These are phyloP conservation scores for Geotrichum candidum DNA, from an alignment of 1,139 yeast species.

Conservation along the genomic window DNA sequence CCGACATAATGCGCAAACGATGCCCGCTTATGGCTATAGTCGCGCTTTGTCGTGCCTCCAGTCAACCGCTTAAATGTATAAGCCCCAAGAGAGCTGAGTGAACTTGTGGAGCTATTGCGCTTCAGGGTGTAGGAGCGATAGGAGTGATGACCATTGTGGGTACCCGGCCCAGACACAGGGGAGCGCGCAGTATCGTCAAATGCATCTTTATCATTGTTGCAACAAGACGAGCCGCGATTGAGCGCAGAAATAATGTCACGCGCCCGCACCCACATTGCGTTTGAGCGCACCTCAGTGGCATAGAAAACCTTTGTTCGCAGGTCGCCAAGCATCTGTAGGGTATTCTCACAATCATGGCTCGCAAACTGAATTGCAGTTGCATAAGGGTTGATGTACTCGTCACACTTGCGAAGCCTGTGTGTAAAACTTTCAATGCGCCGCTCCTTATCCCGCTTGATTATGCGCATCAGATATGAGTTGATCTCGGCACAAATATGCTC, in stretches of 20 bases:
- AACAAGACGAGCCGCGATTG: conserved; percentile 3
- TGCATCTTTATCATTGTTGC: not conserved
- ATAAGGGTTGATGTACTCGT: conserved; percentile 24
- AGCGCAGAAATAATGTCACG: conserved; percentile 28
- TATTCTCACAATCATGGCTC: conserved; percentile 19
- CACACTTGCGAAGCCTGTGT: conserved; percentile 22
- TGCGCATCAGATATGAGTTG: conserved; percentile 23
- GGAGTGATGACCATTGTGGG: not conserved
- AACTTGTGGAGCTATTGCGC: conserved; percentile 12
- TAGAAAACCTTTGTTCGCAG: conserved; percentile 33
- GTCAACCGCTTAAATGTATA: conserved; percentile 28
- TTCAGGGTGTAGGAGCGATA: conserved; percentile 11
- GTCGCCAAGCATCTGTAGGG: conserved; percentile 15
- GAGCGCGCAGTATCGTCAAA: not conserved
- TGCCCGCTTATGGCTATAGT: conserved; percentile 25
- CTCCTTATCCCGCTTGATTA: conserved; percentile 23
- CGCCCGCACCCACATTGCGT: conserved; percentile 31
- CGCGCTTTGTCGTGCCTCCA: conserved; percentile 22
- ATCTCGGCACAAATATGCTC: conserved; percentile 22
- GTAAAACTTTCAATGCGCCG: conserved; percentile 17
- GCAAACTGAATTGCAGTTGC: conserved; percentile 22
- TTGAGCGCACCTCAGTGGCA: conserved; percentile 31
- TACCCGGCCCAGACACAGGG: not conserved
- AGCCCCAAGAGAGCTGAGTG: conserved; percentile 15
- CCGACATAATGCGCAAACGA: not conserved